Base-by-base conservation (phyloP, 192 early-diverging fungal species). In the Dissophora ornata region DNA sequence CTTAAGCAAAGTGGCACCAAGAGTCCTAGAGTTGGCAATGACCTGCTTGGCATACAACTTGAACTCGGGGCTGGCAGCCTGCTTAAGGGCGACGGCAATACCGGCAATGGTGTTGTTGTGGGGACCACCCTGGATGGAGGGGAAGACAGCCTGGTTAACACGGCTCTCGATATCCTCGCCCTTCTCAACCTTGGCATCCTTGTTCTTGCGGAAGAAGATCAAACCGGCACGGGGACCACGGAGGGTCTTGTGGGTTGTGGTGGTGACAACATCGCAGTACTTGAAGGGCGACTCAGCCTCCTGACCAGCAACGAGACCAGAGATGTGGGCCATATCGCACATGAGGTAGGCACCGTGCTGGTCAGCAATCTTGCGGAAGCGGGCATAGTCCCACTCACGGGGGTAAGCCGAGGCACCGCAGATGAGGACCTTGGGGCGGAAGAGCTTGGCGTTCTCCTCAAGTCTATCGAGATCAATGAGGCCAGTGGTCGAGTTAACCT, bases 71-170 rank as follows among this genome's bases (percentile, higher is more conserved):
- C 87, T 84, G 52, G 94, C 95, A 15, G 88, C 98, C 86, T 98
- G 98, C 91, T 98, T 98, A 56, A 99, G 87, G 9, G 97, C 93
- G 55, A 99, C 97, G 51, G 98, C 98, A 40, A 99, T 86, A 32
- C 88, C 98, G 28, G 97, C 97, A 85, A 99, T 99, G 59, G 97
- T 97, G 93, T 99, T 98, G 92, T 99, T 99, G 91, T 99, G 98
- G 32, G 98, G 98, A 47, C 98, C 98, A 79, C 98, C 98, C 88
- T 99, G 98, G 89, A 94, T 95, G 67, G 94, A 95, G 49, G 98
- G 98, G 91, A 99, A 99, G 47, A 99, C 98, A 9, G 98, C 96
- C 87, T 94, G 94, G 91, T 99, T 98, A 75, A 98, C 92, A 60
- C 91, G 93, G 65, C 82, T 83, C 88, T 99, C 98, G 28, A 98